A percentile compares a stretch with the other conserved stretches of the same genome.
These are phyloP conservation scores for Trametes elegans DNA, from an alignment of 768 basidiomycete genomes.

Conservation along the genomic window DNA sequence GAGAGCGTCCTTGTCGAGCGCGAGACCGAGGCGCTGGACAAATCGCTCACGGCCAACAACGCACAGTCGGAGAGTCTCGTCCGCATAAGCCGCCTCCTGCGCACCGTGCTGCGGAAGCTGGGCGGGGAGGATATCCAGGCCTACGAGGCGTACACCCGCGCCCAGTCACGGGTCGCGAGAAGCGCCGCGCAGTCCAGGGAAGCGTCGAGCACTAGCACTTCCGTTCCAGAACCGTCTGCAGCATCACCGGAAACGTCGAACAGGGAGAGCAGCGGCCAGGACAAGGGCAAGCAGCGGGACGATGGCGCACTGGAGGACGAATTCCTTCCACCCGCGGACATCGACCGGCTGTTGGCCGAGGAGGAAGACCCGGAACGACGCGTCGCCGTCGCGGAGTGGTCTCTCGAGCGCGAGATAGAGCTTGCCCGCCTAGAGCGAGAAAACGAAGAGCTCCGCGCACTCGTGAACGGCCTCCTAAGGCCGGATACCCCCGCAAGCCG, in stretches of 20 bases:
- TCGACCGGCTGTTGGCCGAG: conserved; percentile 16
- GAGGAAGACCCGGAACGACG: conserved; percentile 31
- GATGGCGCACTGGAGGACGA: conserved; percentile 6
- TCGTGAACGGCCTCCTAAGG: conserved; percentile 41
- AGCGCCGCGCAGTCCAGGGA: conserved; percentile 2
- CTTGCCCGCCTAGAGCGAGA: conserved; percentile 83
- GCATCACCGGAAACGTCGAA: conserved; percentile 9
- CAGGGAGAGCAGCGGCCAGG: not conserved
- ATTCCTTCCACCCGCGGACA: not conserved
- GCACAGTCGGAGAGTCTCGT: conserved; percentile 66
- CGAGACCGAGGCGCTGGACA: conserved; percentile 64
- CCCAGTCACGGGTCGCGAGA: not conserved
- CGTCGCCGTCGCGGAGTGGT: conserved; percentile 58
- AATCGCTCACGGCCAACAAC: conserved; percentile 60
- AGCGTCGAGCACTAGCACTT: conserved; percentile 4
- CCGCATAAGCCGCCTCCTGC: conserved; percentile 66
- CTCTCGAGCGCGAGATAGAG: conserved; percentile 89
- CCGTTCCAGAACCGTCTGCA: too few relatives aligned
- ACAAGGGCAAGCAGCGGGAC: conserved; percentile 9
- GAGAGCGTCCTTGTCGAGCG: conserved; percentile 77
- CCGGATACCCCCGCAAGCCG: not conserved
- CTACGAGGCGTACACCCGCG: conserved; percentile 17
- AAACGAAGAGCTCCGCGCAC: conserved; percentile 74
- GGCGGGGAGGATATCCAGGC: conserved; percentile 56
- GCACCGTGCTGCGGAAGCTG: conserved; percentile 64